Base-by-base conservation (phyloP, 2,329 filamentous ascomycete species). In the Aspergillus nomiae region DNA sequence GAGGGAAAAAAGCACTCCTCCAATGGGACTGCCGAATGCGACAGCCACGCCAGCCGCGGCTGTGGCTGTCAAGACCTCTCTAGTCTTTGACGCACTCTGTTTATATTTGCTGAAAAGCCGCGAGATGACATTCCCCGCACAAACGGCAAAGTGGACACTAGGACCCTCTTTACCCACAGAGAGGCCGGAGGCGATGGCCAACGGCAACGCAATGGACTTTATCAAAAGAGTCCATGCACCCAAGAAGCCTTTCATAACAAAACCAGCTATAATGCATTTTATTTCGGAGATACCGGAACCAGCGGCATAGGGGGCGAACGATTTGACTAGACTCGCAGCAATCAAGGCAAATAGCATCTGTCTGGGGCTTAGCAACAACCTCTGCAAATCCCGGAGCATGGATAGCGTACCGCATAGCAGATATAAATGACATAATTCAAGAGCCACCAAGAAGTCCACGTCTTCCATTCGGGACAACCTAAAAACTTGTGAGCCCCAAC, bases 101-200 rank as follows among this genome's bases (percentile, higher is more conserved):
- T 88, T 89, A 77, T 98, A 99, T 78, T 97, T 98, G 75, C 89
- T 87, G 75, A 99, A 99, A 67, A 97, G 85, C 54, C 92, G 86
- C 34, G 93, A 97, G 63, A 99, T 95, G 67, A 99, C 94, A 77
- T 97, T 98, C 62, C 95, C 95, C 0, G 94, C 97, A 73, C 95
- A 98, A 8, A 98, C 95, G 4, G 95, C 95, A 75, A 98, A 99
- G 78, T 99, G 95, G n/a, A 99, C 95, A 78, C 94, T 97, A 0
- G 95, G 95, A 0, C 95, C 95, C 80, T 99, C 95, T 75, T 99
- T 99, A 60, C 95, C 95, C 14, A 99, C 93, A 0, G 93, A 97
- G 28, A 99, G 82, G 2, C 95, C 95, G 1, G 94, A 97, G 14
- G 91, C 94, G 75, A 99, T 99, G 50, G 94, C 92, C 51, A 99